A percentile compares a stretch with the other conserved stretches of the same genome.
Evolutionary conservation across 208 protist species (phyloP).

Genomic region (Leishmania braziliensis): DNA sequence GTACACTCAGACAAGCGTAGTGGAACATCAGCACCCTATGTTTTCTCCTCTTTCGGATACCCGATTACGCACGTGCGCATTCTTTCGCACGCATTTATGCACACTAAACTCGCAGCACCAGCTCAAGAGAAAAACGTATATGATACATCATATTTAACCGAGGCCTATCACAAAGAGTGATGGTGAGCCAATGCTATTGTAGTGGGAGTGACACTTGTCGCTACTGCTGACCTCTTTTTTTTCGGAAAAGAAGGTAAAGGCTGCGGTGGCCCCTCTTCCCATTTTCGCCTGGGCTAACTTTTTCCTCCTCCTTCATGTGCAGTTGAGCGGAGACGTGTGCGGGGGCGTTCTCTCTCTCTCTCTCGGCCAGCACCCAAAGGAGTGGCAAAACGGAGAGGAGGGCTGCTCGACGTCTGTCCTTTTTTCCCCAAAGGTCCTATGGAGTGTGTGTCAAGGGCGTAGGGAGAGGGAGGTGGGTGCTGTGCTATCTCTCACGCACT

Average conservation of each 20-base stretch:
- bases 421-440: neutral
- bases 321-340: neutral
- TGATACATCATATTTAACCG: neutral
- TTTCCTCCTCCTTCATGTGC: neutral
- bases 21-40: neutral
- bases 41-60: slow-evolving; percentile 17
- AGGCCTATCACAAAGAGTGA: neutral
- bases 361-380: neutral
- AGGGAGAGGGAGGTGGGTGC: neutral
- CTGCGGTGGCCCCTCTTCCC: neutral
- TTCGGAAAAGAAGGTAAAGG: neutral
- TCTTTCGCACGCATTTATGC: neutral
- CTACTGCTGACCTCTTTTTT: neutral
- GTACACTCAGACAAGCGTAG: neutral
- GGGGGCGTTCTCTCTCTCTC: neutral
- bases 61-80: neutral
- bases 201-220: neutral
- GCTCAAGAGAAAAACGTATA: neutral
- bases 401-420: neutral
- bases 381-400: neutral
- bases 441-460: no score
- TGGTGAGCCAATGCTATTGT: neutral
- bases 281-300: neutral
- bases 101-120: neutral
- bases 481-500: neutral